Conservation (phyloP, 192 early-diverging fungal species). For the Thamnidium elegans region DNA sequence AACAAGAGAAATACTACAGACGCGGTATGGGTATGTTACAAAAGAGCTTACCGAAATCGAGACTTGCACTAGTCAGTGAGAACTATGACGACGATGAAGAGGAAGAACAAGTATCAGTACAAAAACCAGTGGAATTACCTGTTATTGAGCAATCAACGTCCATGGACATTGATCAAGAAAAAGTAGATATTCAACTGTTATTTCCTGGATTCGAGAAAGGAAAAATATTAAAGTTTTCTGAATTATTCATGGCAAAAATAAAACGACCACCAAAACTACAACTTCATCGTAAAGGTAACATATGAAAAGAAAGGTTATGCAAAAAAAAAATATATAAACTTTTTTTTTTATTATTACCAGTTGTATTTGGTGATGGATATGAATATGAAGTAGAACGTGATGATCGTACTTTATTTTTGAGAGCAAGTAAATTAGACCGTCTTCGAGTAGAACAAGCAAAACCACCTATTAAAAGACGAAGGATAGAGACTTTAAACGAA, state of each 20-base stretch:
- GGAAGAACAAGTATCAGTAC: slow-evolving; percentile 35
- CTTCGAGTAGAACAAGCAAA: background rate
- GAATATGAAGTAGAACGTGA: slow-evolving; percentile 34
- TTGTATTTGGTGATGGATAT: slow-evolving; percentile 21
- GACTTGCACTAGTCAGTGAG: slow-evolving; percentile 32
- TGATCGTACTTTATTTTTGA: slow-evolving; percentile 25
- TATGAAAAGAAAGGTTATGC: background rate
- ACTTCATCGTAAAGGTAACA: slow-evolving; percentile 34
- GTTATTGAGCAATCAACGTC: background rate
- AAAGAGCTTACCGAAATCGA: slow-evolving; percentile 8
- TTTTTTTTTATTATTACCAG: slow-evolving; percentile 3
- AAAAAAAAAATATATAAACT: background rate
- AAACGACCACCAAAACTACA: slow-evolving; percentile 37
- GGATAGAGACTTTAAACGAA: slow-evolving; percentile 23
- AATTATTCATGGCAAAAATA: slow-evolving; percentile 51
- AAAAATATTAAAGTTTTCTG: slow-evolving; percentile 60
- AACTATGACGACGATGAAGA: slow-evolving; percentile 52
- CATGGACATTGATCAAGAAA: slow-evolving; percentile 7
- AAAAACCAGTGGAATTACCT: slow-evolving; percentile 15
- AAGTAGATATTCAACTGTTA: slow-evolving; percentile 43
- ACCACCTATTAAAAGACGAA: slow-evolving; percentile 13
- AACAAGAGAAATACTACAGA: slow-evolving; percentile 45
- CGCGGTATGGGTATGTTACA: slow-evolving; percentile 38
- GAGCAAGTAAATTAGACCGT: slow-evolving; percentile 13
- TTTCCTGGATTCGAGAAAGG: slow-evolving; percentile 63